Base-by-base conservation (phyloP, 148 eudicot species). In the Amaranthus cruentus region DNA sequence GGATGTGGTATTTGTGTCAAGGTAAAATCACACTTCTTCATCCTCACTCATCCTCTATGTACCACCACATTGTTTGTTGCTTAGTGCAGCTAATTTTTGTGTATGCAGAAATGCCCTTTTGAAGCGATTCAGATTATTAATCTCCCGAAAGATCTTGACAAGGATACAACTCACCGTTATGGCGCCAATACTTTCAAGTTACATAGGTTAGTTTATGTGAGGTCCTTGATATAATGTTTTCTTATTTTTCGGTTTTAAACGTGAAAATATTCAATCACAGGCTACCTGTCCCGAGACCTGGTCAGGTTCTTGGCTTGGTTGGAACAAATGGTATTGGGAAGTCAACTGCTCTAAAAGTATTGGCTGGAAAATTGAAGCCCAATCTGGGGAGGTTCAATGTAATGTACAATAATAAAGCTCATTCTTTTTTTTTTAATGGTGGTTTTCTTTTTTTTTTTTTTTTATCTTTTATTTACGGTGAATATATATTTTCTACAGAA, bases 241-340 rank as follows among this genome's bases (percentile, higher is more conserved):
- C n/a, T 44, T 74, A 5, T 38, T 67, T 18, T 28, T 75, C 21
- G 15, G 61, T 49, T 79, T 71, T 8, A 44, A 78, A 21, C 69
- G 59, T 50, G 43, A 63, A 44, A 71, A 61, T 21, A 43, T 64
- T 73, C 72, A 55, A 75, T 73, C 62, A 43, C 88, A 94, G 98
- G 87, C 82, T 94, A 66, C 98, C 98, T 6, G 91, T 94, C 64
- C 98, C 97, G 49, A 91, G 98, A 81, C 98, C 98, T 3, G 97
- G 98, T 15, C 98, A 94, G 78, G 98, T 94, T 88, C 97, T 91
- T 79, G 98, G 98, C 52, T 86, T 94, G 85, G 98, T 94, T 74
- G 98, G 98, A 78, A 91, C 98, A 68, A 94, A 94, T 85, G 98
- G 98, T 47, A 94, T 94, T 83, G 98, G 98, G 58, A 94, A 94